Evolutionary conservation across 2,329 filamentous ascomycete genomes (phyloP), one percentile per base, ranked within the genome.

Genomic region (Monosporascus sp.): DNA sequence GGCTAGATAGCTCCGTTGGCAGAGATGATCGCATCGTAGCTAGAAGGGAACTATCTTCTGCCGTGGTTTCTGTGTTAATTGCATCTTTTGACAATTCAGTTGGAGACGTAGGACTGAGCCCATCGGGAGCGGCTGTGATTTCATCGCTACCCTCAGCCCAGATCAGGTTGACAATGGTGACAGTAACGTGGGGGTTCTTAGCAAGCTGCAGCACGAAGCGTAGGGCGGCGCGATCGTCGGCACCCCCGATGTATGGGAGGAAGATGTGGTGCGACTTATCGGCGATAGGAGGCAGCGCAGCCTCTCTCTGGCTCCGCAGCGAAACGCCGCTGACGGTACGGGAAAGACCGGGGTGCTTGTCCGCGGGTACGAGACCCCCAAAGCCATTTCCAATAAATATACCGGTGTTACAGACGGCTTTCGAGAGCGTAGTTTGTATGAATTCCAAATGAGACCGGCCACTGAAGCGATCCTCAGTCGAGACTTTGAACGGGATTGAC

Each of bases 211-310:
- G 77, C 3, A 93, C 87, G 24, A 97, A 82, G 1, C 85, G 79
- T 1, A 97, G 77, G 0, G 91, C 92, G 5, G 86, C 82, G 7
- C 84, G 81, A 64, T 97, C 93, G 64, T 99, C 94, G 1, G 77
- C 73, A 8, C 89, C 89, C 18, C 93, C 92, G 54, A 96, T 85
- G 71, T 90, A 97, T 0, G 92, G 88, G 51, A 96, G 77, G 67
- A 96, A 92, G 59, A 97, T 80, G 66, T 93, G 90, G 65, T 96
- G 90, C 37, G 83, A 84, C 55, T 84, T 85, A 62, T 89, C 82
- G 6, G 77, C 74, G 5, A 85, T 77, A 0, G 86, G 83, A 1
- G 79, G 73, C 20, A 80, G 71, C 0, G 79, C 72, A 11, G 81
- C 72, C 50, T 87, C 82, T n/a, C 75, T 72, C 34, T 78, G 71